Conservation (phyloP, 2,329 filamentous ascomycete genomes). For the Colletotrichum endophyticum region DNA sequence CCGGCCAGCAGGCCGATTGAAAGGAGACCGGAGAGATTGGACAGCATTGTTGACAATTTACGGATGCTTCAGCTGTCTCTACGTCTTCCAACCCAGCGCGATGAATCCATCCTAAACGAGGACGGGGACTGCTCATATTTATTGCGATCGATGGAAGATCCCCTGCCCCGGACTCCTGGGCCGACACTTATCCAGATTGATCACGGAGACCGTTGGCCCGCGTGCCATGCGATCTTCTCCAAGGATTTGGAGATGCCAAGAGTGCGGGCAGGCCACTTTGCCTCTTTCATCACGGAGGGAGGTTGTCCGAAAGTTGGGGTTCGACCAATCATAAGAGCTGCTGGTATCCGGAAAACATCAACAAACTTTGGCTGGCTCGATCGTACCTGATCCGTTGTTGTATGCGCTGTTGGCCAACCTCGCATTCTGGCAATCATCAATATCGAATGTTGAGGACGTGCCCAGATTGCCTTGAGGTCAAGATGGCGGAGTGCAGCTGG, state of each 20-base stretch:
- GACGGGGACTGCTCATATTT: neutral
- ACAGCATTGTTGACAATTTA: neutral
- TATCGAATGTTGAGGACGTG: neutral
- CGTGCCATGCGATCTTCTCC: neutral
- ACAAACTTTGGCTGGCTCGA: neutral
- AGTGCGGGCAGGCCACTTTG: neutral
- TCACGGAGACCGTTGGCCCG: slow-evolving; percentile 16
- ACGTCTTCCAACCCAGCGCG: neutral
- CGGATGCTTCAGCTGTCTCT: neutral
- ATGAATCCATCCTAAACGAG: neutral
- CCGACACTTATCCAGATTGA: neutral
- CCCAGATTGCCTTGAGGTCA: neutral
- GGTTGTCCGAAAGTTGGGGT: slow-evolving; percentile 4
- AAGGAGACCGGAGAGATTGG: slow-evolving; percentile 13
- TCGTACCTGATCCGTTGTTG: slow-evolving; percentile 2
- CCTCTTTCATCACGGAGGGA: neutral
- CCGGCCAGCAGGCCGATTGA: slow-evolving; percentile 17
- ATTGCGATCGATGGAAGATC: neutral
- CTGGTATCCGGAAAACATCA: neutral
- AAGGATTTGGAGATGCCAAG: slow-evolving; percentile 10
- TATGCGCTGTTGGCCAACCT: neutral
- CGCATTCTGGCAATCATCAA: neutral
- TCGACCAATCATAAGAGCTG: neutral
- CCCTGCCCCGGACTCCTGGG: neutral
- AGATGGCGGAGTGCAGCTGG: neutral